A percentile compares a stretch with the other conserved stretches of the same genome.
phyloP scores from a whole-genome alignment of 169 alveolate genomes.

The Eimeria acervulina region DNA sequence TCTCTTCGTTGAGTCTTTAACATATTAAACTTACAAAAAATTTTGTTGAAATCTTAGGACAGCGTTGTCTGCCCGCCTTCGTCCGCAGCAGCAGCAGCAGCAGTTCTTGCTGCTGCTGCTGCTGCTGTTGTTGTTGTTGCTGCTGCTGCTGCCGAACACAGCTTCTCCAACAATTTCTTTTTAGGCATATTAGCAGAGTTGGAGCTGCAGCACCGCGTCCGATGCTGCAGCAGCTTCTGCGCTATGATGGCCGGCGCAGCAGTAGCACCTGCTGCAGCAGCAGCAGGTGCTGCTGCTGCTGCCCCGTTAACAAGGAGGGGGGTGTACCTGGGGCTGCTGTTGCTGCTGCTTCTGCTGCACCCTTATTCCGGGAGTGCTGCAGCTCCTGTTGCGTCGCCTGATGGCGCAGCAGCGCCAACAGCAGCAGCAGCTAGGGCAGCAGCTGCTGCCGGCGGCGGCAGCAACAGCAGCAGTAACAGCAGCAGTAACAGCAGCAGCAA shows the following conservation, averaged over 20 bases:
- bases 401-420: neutral
- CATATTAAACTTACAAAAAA: too few relatives aligned
- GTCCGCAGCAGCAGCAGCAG: too few relatives aligned
- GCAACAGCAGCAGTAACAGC: neutral
- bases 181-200: neutral
- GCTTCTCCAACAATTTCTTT: neutral
- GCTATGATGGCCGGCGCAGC: neutral
- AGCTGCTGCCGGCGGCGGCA: neutral
- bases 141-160: neutral
- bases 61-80: too few relatives aligned
- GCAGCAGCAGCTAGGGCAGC: neutral
- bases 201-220: conserved; percentile 12
- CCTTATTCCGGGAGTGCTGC: too few relatives aligned
- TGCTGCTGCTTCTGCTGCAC: neutral
- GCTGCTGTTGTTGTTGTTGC: neutral
- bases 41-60: too few relatives aligned
- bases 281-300: neutral
- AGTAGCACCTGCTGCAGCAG: neutral
- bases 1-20: too few relatives aligned
- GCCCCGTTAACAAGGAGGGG: neutral
- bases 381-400: neutral
- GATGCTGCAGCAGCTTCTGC: conserved; percentile 1
- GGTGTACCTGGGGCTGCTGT: too few relatives aligned
- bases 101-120: neutral
- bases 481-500: neutral